Evolutionary conservation across 257 asterid genomes (phyloP).

Genomic region (Nicotiana obtusifolia): DNA sequence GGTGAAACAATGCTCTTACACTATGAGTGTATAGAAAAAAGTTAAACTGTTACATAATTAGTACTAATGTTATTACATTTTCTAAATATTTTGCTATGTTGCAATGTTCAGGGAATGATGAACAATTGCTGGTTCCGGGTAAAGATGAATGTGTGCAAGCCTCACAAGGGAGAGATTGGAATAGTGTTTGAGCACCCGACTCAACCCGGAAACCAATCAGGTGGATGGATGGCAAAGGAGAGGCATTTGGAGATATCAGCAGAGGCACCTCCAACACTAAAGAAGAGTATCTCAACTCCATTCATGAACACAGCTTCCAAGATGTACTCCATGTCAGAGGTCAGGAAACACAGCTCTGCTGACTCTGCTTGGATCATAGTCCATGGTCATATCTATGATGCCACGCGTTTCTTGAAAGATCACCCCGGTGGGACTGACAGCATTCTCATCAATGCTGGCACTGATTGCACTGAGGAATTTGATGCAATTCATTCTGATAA

Average conservation of each 20-base stretch:
- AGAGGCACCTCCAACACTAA: constrained; percentile 34
- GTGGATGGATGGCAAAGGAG: constrained; percentile 98
- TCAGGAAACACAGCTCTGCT: constrained; percentile 54
- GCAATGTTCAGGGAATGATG: constrained; percentile 79
- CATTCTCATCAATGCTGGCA: constrained; percentile 85
- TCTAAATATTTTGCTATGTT: not conserved
- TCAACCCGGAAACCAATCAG: constrained; percentile 73
- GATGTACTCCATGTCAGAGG: constrained; percentile 58
- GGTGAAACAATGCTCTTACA: not conserved
- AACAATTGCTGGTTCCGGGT: constrained; percentile 95
- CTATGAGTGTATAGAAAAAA: not conserved
- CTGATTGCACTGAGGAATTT: constrained; percentile 91
- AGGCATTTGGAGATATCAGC: constrained; percentile 55
- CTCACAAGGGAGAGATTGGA: constrained; percentile 78
- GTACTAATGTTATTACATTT: not conserved
- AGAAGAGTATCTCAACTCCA: constrained; percentile 74
- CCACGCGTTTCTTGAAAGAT: constrained; percentile 68
- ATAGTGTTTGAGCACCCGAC: constrained; percentile 94
- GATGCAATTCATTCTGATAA: constrained; percentile 86
- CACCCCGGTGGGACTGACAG: constrained; percentile 96
- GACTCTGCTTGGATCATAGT: constrained; percentile 91
- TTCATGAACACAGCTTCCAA: constrained; percentile 75
- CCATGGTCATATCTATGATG: constrained; percentile 81
- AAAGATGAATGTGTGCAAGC: constrained; percentile 69
- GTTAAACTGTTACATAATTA: not conserved